Conservation (phyloP, 2,329 filamentous ascomycete species). For the Coniochaeta ligniaria region DNA sequence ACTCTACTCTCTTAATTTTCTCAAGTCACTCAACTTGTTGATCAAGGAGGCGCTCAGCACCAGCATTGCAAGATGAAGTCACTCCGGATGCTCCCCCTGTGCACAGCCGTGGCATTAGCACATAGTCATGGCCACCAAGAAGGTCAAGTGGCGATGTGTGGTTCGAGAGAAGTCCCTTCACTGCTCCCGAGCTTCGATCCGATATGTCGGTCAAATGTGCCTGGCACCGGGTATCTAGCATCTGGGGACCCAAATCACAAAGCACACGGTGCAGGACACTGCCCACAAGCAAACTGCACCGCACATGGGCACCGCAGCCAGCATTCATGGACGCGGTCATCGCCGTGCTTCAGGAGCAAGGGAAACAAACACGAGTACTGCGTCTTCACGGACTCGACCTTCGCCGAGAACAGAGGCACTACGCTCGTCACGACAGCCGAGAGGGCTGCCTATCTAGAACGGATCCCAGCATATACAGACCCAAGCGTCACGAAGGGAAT, state of each 20-base stretch:
- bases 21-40: not conserved
- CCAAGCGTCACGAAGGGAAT: constrained; percentile 12
- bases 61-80: not conserved
- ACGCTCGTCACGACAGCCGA: constrained; percentile 27
- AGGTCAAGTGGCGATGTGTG: not conserved
- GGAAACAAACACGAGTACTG: constrained; percentile 18
- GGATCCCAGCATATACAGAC: constrained; percentile 19
- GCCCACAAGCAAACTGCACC: not conserved
- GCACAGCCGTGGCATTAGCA: not conserved
- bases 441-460: constrained; percentile 21
- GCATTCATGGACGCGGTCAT: not conserved
- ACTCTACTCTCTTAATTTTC: not conserved
- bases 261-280: not conserved
- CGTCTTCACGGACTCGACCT: constrained; percentile 25
- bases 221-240: not conserved
- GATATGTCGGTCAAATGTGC: not conserved
- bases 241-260: not conserved
- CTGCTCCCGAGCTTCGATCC: not conserved
- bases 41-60: not conserved
- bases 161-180: not conserved
- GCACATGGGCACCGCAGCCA: not conserved
- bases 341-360: constrained; percentile 18
- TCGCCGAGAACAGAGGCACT: constrained; percentile 28
- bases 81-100: not conserved
- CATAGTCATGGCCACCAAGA: not conserved